These are phyloP conservation scores for Nicotiana tabacum DNA, from an alignment of 257 asterid species.

Conservation along the genomic window DNA sequence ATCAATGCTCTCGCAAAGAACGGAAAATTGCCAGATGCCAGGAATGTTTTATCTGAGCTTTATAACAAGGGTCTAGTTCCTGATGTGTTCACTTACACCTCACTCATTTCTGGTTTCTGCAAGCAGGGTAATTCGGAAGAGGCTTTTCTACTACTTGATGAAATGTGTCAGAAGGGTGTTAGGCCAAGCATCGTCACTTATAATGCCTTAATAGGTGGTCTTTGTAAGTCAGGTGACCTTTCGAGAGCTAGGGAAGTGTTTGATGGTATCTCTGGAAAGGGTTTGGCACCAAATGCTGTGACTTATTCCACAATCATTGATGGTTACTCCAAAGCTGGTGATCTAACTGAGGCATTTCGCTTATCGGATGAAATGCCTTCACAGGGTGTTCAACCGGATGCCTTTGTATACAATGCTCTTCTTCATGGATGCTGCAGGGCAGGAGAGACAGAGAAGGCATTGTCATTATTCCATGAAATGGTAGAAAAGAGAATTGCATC, in stretches of 20 bases:
- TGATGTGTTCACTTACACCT: constrained; percentile 67
- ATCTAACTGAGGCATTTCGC: constrained; percentile 53
- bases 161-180: constrained; percentile 61
- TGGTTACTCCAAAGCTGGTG: constrained; percentile 65
- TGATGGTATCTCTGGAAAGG: constrained; percentile 46
- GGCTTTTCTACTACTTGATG: constrained; percentile 59
- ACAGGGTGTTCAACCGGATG: constrained; percentile 55
- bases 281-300: constrained; percentile 57
- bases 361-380: constrained; percentile 60
- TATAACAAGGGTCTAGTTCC: constrained; percentile 55
- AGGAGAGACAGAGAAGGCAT: constrained; percentile 60
- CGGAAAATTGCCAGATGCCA: constrained; percentile 68
- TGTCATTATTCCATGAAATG: constrained; percentile 46
- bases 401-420: constrained; percentile 61
- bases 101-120: constrained; percentile 72
- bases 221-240: constrained; percentile 59
- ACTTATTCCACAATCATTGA: constrained; percentile 76
- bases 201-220: constrained; percentile 71
- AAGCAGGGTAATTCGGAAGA: constrained; percentile 59
- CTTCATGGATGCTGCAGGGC: constrained; percentile 78
- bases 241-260: constrained; percentile 58
- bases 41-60: constrained; percentile 50
- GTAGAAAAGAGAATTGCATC: constrained; percentile 54
- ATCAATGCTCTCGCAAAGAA: constrained; percentile 62
- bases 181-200: constrained; percentile 72